Evolutionary conservation across 345 rosid genomes (phyloP).

Genomic region (Clausena lansium): DNA sequence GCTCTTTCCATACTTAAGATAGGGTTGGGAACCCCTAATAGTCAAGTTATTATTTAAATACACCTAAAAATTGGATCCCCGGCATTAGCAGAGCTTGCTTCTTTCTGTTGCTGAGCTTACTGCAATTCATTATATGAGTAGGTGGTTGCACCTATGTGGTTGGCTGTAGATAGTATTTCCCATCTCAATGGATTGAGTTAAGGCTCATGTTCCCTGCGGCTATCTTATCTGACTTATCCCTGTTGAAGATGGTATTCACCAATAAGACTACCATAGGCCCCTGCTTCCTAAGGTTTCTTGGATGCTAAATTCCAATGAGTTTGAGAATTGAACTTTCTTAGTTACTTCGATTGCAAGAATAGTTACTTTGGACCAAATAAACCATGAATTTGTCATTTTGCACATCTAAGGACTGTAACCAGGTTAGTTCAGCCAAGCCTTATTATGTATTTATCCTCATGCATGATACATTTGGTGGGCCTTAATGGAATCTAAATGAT

Average conservation of each 20-base stretch:
- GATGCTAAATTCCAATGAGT: background rate
- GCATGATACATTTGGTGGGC: background rate
- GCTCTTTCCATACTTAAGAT: background rate
- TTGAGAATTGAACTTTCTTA: background rate
- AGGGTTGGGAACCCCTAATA: background rate
- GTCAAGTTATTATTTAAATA: background rate
- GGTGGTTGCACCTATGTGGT: background rate
- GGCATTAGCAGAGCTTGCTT: background rate
- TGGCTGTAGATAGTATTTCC: background rate
- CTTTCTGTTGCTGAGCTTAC: background rate
- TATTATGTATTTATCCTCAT: background rate
- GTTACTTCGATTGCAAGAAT: constrained; percentile 3
- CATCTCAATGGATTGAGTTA: background rate
- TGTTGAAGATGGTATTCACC: background rate
- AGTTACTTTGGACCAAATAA: background rate
- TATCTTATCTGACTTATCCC: background rate
- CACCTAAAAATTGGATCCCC: background rate
- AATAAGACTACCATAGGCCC: background rate
- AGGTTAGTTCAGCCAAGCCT: background rate
- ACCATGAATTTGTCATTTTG: background rate
- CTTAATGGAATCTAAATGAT: background rate
- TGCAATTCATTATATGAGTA: background rate
- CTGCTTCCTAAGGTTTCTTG: background rate
- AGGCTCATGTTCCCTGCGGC: background rate
- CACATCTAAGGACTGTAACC: background rate